A percentile compares a stretch with the other conserved stretches of the same genome.
phyloP scores from a whole-genome alignment of 2,329 filamentous ascomycete species.

The Colletotrichum cuscutae region DNA sequence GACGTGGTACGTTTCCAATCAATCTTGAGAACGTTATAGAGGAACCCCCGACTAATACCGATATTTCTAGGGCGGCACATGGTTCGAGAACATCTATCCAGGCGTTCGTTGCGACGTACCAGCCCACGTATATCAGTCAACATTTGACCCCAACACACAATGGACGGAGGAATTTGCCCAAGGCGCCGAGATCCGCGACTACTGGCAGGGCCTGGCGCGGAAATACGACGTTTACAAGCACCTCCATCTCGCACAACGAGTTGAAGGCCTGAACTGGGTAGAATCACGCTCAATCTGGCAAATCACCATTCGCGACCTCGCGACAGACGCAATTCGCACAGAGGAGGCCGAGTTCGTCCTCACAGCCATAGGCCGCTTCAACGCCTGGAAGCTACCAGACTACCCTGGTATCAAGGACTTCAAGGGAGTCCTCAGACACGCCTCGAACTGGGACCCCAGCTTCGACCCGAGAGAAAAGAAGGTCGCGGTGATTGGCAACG shows the following conservation, averaged over 20 bases:
- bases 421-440: slow-evolving; percentile 66
- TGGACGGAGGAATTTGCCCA: slow-evolving; percentile 77
- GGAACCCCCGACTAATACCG: not conserved
- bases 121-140: slow-evolving; percentile 76
- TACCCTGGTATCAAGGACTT: slow-evolving; percentile 67
- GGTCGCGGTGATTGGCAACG: slow-evolving; percentile 72
- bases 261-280: slow-evolving; percentile 68
- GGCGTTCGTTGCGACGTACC: slow-evolving; percentile 76
- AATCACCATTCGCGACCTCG: slow-evolving; percentile 55
- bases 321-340: slow-evolving; percentile 48
- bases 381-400: slow-evolving; percentile 71
- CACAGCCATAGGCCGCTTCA: slow-evolving; percentile 73
- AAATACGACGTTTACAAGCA: slow-evolving; percentile 74
- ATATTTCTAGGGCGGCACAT: slow-evolving; percentile 56
- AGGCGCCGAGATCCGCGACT: slow-evolving; percentile 73
- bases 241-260: slow-evolving; percentile 64
- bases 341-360: slow-evolving; percentile 70
- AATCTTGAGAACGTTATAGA: rapidly evolving
- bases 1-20: slow-evolving; percentile 64
- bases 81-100: slow-evolving; percentile 68
- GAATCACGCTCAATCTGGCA: slow-evolving; percentile 63
- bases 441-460: slow-evolving; percentile 67
- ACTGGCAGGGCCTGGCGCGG: slow-evolving; percentile 70
- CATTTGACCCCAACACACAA: slow-evolving; percentile 73
- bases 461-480: slow-evolving; percentile 61